phyloP scores from a whole-genome alignment of 495 filamentous ascomycete genomes.

The Aspergillus affinis region DNA sequence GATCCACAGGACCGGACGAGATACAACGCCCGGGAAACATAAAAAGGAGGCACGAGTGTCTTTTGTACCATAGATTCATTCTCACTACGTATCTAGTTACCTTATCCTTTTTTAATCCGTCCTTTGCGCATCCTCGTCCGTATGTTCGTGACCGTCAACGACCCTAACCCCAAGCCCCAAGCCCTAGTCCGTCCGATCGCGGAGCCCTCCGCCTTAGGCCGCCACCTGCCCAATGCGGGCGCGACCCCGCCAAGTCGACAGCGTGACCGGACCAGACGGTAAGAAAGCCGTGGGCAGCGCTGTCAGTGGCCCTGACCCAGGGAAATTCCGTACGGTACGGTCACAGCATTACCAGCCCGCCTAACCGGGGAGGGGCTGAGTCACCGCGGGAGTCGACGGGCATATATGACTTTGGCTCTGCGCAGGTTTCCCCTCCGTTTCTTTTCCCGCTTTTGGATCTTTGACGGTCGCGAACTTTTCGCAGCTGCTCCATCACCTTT shows the following conservation, averaged over 20 bases:
- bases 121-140: too few species aligned
- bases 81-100: neutral
- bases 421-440: conserved; percentile 24
- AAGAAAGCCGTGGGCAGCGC: neutral
- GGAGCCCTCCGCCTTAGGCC: conserved; percentile 18
- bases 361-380: conserved; percentile 12
- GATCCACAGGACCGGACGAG: neutral
- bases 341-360: neutral
- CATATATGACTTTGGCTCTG: conserved; percentile 18
- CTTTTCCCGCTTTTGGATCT: conserved; percentile 30
- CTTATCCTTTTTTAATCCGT: neutral
- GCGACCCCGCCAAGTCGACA: conserved; percentile 14
- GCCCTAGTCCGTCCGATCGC: conserved; percentile 24
- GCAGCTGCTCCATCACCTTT: conserved; percentile 27
- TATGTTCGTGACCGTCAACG: neutral
- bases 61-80: neutral
- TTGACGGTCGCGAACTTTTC: conserved; percentile 32
- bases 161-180: conserved; percentile 23
- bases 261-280: conserved; percentile 2
- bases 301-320: neutral
- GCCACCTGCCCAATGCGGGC: conserved; percentile 19
- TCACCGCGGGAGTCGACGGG: conserved; percentile 11
- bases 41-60: neutral
- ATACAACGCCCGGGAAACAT: neutral
- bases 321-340: conserved; percentile 4